Conservation (phyloP, 2,329 filamentous ascomycete species). For the Penicillium concentricum region DNA sequence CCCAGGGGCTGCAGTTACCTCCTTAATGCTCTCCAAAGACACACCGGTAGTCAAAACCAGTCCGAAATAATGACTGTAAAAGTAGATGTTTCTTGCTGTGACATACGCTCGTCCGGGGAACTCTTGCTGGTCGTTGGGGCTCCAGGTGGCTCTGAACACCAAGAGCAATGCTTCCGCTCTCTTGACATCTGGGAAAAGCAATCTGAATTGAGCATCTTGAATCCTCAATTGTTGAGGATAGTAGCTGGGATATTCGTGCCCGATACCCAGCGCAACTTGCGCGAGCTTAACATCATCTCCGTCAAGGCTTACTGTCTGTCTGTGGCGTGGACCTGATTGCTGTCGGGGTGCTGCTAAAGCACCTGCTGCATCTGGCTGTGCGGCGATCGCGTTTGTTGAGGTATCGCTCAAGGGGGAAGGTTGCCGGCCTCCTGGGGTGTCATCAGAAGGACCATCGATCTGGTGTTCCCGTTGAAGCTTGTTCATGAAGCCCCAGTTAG, state of each 20-base stretch:
- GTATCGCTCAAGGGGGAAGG: conserved; percentile 28
- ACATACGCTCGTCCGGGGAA: conserved; percentile 86
- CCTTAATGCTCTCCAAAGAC: conserved; percentile 71
- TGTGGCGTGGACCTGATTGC: conserved; percentile 43
- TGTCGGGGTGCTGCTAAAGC: conserved; percentile 22
- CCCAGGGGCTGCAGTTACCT: conserved; percentile 86
- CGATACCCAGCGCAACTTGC: conserved; percentile 31
- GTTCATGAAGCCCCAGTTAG: conserved; percentile 72
- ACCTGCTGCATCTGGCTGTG: conserved; percentile 21
- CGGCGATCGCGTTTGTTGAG: conserved; percentile 21
- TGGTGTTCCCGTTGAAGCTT: conserved; percentile 56
- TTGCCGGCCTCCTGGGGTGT: conserved; percentile 14
- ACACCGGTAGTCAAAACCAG: conserved; percentile 81
- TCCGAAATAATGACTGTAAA: conserved; percentile 93
- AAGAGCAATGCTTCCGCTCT: conserved; percentile 79
- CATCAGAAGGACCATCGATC: conserved; percentile 27
- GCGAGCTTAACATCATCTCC: conserved; percentile 40
- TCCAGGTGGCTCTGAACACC: conserved; percentile 92
- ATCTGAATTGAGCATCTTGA: conserved; percentile 89
- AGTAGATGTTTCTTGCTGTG: conserved; percentile 84
- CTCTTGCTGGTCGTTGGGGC: conserved; percentile 69
- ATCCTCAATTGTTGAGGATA: conserved; percentile 81
- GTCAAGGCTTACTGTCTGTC: conserved; percentile 59
- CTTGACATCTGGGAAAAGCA: conserved; percentile 80
- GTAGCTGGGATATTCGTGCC: conserved; percentile 63